Conservation (phyloP, 495 filamentous ascomycete genomes). For the Podospora appendiculata region DNA sequence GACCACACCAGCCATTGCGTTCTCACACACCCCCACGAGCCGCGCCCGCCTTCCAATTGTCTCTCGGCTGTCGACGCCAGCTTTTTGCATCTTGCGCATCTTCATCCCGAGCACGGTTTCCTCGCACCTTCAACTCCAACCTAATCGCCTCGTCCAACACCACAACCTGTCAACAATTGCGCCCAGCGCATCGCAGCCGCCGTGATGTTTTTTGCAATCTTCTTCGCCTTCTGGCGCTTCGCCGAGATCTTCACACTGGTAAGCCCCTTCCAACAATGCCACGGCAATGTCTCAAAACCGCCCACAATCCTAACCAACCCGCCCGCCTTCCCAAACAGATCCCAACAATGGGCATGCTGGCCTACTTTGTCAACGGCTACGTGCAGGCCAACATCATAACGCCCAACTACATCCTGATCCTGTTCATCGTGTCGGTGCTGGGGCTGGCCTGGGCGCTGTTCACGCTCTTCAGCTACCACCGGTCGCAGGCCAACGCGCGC, state of each 20-base stretch:
- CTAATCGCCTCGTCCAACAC: no score
- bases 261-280: constrained; percentile 11
- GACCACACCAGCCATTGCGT: no score
- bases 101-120: no score
- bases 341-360: constrained; percentile 81
- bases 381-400: constrained; percentile 62
- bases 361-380: constrained; percentile 76
- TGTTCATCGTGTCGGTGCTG: constrained; percentile 84
- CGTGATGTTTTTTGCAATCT: constrained; percentile 68
- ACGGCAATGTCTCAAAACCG: not conserved
- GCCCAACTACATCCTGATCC: constrained; percentile 71
- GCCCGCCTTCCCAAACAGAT: constrained; percentile 36
- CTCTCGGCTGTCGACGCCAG: no score
- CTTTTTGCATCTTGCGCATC: no score
- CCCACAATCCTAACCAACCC: not conserved
- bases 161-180: no score
- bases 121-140: no score
- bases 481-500: constrained; percentile 57
- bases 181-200: not conserved
- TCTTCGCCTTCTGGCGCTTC: constrained; percentile 81
- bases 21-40: no score
- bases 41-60: no score
- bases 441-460: constrained; percentile 71
- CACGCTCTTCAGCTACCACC: constrained; percentile 74
- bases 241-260: constrained; percentile 71